Evolutionary conservation across 192 early-diverging fungal genomes (phyloP), one percentile per base, ranked within the genome.

Genomic region (Bifiguratus adelaidae): DNA sequence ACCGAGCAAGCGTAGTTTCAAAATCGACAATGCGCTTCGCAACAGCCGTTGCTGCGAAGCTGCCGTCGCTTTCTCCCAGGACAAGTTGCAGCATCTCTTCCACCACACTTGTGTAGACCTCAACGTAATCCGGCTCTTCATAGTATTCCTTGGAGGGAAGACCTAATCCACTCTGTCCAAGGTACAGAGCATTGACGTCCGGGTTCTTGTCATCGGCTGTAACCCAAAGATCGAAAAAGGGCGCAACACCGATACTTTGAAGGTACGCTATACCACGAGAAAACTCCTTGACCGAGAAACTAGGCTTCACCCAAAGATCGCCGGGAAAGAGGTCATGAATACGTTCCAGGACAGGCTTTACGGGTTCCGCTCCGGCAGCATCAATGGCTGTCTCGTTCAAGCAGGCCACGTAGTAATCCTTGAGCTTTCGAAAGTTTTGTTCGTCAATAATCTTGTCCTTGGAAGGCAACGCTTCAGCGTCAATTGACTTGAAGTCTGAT

Each of bases 61-160:
- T 40, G 42, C 34, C 21, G 30, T 21, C 32, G 8, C 29, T 23
- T 33, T 2, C 19, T 22, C 27, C 25, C 3, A 16, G 24, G 3
- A 77, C 46, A 7, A 49, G 30, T 1, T 32, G 21, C 41, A 80
- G 49, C 29, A 75, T 58, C 3, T 71, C 60, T 8, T 52, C 36
- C 24, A 82, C 35, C 8, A 59, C 59, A 11, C 30, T 40, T 47
- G 64, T 41, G 32, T 77, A 81, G 12, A 58, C 33, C 18, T 20
- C 36, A 9, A 79, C 11, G 7, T 67, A 60, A 2, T 71, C 55
- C 6, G 57, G 30, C 6, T 83, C 63, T 13, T 63, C 36, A 56
- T 85, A 85, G 35, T 83, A 83, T 30, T 82, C 70, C 26, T 72
- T 82, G 20, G 76, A 73, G n/a, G 82, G 80, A 26, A 82, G 38